These are phyloP conservation scores for Salmacisia buchloeana DNA, from an alignment of 1,284 basidiomycete species.

Conservation along the genomic window DNA sequence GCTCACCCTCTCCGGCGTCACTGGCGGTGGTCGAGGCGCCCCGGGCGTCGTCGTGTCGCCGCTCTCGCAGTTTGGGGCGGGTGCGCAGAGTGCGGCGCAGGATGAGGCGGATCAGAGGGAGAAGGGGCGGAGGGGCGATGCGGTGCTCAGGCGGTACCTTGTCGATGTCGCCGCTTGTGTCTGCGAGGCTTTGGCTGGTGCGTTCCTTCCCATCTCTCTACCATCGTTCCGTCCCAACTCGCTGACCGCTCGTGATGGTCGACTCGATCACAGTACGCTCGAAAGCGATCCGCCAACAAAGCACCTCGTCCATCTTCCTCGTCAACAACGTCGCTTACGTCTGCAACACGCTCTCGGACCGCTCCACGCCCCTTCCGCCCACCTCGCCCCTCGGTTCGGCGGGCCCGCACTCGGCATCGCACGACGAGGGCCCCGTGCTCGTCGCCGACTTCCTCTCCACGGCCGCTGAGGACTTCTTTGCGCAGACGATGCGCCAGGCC, in stretches of 20 bases:
- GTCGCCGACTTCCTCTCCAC: constrained; percentile 25
- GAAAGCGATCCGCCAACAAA: constrained; percentile 34
- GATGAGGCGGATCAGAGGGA: constrained; percentile 9
- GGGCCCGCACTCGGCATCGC: constrained; percentile 13
- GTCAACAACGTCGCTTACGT: constrained; percentile 41
- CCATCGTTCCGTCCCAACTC: background rate
- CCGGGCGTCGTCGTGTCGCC: background rate
- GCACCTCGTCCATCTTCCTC: constrained; percentile 39
- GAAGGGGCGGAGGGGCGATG: background rate
- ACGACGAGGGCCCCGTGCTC: constrained; percentile 19
- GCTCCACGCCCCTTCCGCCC: background rate
- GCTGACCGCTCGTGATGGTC: background rate
- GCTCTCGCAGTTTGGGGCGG: constrained; percentile 5
- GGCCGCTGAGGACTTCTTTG: constrained; percentile 33
- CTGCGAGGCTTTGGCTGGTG: background rate
- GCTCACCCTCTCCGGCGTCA: constrained; percentile 19
- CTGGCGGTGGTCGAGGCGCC: background rate
- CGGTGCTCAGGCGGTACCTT: background rate
- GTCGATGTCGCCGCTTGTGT: constrained; percentile 1
- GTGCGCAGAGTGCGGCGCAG: background rate
- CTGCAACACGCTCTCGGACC: constrained; percentile 21
- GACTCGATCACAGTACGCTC: constrained; percentile 15
- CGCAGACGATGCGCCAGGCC: constrained; percentile 30
- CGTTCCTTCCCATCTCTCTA: background rate
- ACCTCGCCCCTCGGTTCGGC: constrained; percentile 1